Percentiles rank a stretch among this genome's conserved stretches.
Evolutionary conservation across 192 early-diverging fungal genomes (phyloP).

Genomic region (Spinellus fusiger): DNA sequence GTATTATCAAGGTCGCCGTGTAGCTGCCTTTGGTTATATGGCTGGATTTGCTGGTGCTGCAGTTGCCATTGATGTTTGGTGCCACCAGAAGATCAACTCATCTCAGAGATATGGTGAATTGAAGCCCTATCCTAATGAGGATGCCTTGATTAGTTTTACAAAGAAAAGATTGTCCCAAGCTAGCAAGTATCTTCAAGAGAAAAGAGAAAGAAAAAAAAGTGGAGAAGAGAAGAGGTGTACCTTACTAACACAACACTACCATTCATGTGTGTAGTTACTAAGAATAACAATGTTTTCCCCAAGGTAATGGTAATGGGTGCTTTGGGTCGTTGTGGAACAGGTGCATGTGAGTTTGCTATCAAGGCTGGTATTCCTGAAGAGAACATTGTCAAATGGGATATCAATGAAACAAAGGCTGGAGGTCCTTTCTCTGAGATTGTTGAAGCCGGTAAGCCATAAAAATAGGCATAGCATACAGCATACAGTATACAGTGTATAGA

Average conservation of each 20-base stretch:
- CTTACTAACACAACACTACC: not conserved
- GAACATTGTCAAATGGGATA: constrained; percentile 93
- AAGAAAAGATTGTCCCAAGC: constrained; percentile 55
- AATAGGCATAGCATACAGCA: too few species aligned
- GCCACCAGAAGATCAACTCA: constrained; percentile 60
- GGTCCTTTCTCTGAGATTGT: constrained; percentile 93
- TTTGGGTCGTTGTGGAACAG: constrained; percentile 88
- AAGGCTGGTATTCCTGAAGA: constrained; percentile 79
- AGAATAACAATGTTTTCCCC: constrained; percentile 61
- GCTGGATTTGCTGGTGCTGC: constrained; percentile 95
- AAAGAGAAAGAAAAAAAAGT: not conserved
- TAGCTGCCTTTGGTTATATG: constrained; percentile 96
- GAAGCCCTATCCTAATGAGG: constrained; percentile 81
- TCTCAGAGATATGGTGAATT: constrained; percentile 63
- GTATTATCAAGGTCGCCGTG: constrained; percentile 60
- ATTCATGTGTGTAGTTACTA: not conserved
- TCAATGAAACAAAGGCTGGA: constrained; percentile 85
- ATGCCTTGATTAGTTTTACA: constrained; percentile 66
- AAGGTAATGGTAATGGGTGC: constrained; percentile 98
- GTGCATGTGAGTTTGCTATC: constrained; percentile 78
- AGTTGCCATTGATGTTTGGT: constrained; percentile 90
- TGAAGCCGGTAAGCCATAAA: constrained; percentile 29
- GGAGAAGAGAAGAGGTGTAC: not conserved
- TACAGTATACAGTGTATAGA: too few species aligned
- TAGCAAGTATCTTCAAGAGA: constrained; percentile 34